phyloP scores from a whole-genome alignment of 148 eudicot species.

The Vaccinium darrowii region DNA sequence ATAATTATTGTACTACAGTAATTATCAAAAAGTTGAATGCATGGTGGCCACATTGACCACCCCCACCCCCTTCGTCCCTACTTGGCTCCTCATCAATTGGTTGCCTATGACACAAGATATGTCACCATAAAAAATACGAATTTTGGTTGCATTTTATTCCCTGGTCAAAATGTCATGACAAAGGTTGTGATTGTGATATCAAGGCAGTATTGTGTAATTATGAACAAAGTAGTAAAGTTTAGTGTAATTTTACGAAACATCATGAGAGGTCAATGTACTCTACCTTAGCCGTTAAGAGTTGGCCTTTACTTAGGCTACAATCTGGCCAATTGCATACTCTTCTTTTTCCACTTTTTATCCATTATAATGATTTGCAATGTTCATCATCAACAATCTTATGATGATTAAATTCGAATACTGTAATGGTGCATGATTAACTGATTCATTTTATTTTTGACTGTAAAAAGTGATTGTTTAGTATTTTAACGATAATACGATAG shows the following conservation, averaged over 20 bases:
- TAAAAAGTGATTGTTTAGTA: neutral
- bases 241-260: neutral
- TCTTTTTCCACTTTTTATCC: neutral
- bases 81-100: neutral
- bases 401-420: too few relatives aligned
- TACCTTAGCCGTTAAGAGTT: neutral
- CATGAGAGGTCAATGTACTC: neutral
- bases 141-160: neutral
- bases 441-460: too few relatives aligned
- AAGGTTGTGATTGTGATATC: neutral
- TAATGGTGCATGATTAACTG: too few relatives aligned
- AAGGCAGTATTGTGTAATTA: neutral
- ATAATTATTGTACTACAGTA: too few relatives aligned
- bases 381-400: neutral
- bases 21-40: too few relatives aligned
- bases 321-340: neutral
- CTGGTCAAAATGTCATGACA: neutral
- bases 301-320: neutral
- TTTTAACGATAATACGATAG: neutral
- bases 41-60: too few relatives aligned
- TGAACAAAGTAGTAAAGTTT: neutral
- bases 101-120: neutral
- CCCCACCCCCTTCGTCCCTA: too few relatives aligned
- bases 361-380: neutral
- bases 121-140: neutral